Base-by-base conservation (phyloP, 2,329 filamentous ascomycete genomes). In the Leptosphaerulina australis region DNA sequence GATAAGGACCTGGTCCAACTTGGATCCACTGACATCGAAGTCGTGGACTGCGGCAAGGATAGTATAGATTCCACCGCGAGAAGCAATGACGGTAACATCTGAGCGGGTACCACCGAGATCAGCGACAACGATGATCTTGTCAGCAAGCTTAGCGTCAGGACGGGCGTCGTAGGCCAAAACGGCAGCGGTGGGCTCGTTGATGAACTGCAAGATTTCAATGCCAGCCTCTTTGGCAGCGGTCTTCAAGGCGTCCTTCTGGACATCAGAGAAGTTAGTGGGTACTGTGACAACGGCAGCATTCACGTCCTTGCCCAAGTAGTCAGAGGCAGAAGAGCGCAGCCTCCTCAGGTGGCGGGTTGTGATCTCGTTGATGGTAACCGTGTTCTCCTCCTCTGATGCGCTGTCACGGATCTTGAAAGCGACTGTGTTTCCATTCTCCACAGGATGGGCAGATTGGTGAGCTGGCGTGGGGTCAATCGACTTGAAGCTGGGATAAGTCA, bases 391-490 rank as follows among this genome's bases (percentile, higher is more conserved):
- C 31, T 75, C 73, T 21, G 69, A 66, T 48, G 71, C 71, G 72
- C 88, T 87, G 74, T 97, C 93, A 73, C 88, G 84, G 67, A 97
- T 84, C 53, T 84, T 84, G 79, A 99, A 97, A 53, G 88, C 84
- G 56, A 97, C 83, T 48, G 83, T 82, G 56, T 84, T 85, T 56
- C 85, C 83, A 62, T 82, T 76, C 60, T 95, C 88, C 73, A 90
- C 77, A 58, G 94, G 92, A 77, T 97, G 94, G 49, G 93, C 90
- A 48, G 91, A 95, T 64, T 91, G 88, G 75, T 97, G 93, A 82
- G 88, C 92, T 74, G 95, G 90, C 44, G 91, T 95, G 58, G 93
- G 91, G 75, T 99, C 94, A 81, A 99, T 96, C 60, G 90, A 88
- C 79, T 95, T 92, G 83, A 96, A 97, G 59, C 80, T 83, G 58